Evolutionary conservation across 768 basidiomycete genomes (phyloP), one percentile per base, ranked within the genome.

Genomic region (Dentipellis sp.): DNA sequence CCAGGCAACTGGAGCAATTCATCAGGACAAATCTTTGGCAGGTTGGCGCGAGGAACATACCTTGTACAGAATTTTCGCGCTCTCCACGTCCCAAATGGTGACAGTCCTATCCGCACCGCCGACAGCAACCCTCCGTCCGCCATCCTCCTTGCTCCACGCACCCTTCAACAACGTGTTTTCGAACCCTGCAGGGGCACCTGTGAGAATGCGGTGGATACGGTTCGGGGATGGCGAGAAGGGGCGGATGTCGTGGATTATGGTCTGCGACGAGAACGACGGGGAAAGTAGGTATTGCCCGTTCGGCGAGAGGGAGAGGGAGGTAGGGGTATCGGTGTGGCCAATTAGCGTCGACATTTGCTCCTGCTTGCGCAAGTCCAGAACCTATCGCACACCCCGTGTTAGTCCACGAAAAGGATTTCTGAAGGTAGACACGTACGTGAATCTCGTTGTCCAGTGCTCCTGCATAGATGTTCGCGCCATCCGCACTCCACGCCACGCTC

Each of bases 401-500:
- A 45, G 17, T 9, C 42, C 8, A 46, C 35, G 50, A 36, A 55
- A 39, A 19, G 19, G 52, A 21, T 22, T 14, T 17, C 50, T 4
- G 19, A 23, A 23, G 50, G 19, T 9, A 36, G 5, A 39, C 11
- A 78, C 88, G 61, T 65, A 95, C 94, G 67, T 97, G 94, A 58
- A 99, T 86, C 68, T 93, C 92, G 62, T 99, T 99, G 71, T 99
- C 95, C 64, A 98, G 70, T 12, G 90, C 93, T 4, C 87, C 94
- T n/a, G 91, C 81, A 62, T 91, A 99, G 36, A 97, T 78, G 57
- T 82, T 87, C 57, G 88, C 79, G 1, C 92, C 97, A 66, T 99
- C 97, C 17, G 82, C 83, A 67, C 88, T 88, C 94, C 90, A 98
- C 63, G 86, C 87, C 0, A 94, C 94, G 1, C 87, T 78, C 12